Conservation (phyloP, 768 basidiomycete species). For the Tylopilus subfusipes region DNA sequence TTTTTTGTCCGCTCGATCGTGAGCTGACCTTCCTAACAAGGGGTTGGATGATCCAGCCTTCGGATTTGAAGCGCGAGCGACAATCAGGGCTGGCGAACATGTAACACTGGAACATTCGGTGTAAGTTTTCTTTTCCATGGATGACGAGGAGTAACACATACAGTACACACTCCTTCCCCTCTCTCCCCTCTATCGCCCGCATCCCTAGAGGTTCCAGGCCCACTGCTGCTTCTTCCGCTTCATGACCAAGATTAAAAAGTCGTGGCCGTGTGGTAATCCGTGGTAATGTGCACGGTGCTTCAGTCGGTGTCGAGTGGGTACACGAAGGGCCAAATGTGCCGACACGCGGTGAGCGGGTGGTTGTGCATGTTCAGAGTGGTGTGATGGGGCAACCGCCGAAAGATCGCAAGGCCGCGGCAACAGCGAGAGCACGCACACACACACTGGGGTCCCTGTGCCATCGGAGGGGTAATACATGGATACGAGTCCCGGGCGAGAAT, state of each 20-base stretch:
- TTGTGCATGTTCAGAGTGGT: neutral
- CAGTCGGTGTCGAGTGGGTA: slow-evolving; percentile 15
- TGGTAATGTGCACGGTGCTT: slow-evolving; percentile 4
- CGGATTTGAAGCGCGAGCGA: neutral
- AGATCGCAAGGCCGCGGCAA: neutral
- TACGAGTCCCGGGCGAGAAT: neutral
- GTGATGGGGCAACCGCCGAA: slow-evolving; percentile 1
- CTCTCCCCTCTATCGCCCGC: slow-evolving; percentile 4
- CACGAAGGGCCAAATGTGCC: neutral
- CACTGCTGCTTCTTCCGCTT: slow-evolving; percentile 2
- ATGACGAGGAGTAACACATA: slow-evolving; percentile 2
- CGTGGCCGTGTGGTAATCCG: slow-evolving; percentile 7
- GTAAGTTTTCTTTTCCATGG: slow-evolving; percentile 3
- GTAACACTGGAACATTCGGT: neutral
- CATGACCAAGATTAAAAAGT: slow-evolving; percentile 22
- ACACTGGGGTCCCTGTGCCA: neutral
- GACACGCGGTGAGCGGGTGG: slow-evolving; percentile 19
- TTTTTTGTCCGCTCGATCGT: slow-evolving; percentile 5
- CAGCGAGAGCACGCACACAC: neutral
- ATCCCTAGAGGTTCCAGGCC: slow-evolving; percentile 14
- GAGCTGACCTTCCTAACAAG: slow-evolving; percentile 18
- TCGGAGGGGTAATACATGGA: neutral
- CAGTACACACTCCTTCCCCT: neutral
- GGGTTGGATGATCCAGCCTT: slow-evolving; percentile 10
- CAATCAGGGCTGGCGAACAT: slow-evolving; percentile 15